Evolutionary conservation across 148 eudicot genomes (phyloP).

Genomic region (Vaccinium corymbosum): DNA sequence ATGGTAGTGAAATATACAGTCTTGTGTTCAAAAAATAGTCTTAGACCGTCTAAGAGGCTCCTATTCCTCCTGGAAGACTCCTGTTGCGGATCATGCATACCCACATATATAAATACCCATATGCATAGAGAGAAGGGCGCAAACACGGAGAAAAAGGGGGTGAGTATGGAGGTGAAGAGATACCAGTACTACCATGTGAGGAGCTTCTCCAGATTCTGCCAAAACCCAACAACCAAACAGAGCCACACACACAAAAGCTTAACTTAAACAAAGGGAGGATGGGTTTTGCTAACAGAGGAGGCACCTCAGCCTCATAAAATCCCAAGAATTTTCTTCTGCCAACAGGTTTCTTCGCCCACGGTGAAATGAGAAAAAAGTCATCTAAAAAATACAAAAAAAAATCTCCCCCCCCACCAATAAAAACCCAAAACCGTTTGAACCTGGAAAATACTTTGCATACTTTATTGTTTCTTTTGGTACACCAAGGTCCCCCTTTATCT

Average conservation of each 20-base stretch:
- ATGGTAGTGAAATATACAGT: neutral
- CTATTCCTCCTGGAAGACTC: too few species aligned
- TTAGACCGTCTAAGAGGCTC: neutral
- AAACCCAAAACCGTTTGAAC: slow-evolving; percentile 36
- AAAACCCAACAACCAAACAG: slow-evolving; percentile 27
- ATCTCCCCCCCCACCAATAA: slow-evolving; percentile 19
- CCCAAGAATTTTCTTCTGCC: slow-evolving; percentile 18
- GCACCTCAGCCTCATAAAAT: slow-evolving; percentile 37
- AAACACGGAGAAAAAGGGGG: slow-evolving; percentile 6
- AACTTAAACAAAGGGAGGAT: slow-evolving; percentile 14
- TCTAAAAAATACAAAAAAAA: slow-evolving; percentile 11
- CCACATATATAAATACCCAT: neutral
- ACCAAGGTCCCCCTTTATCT: slow-evolving; percentile 14
- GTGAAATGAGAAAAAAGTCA: neutral
- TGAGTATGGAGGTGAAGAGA: slow-evolving; percentile 10
- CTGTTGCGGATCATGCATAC: neutral
- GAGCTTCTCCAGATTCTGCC: slow-evolving; percentile 16
- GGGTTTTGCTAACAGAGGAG: slow-evolving; percentile 29
- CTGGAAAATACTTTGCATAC: neutral
- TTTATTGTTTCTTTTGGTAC: slow-evolving; percentile 15
- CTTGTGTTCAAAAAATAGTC: neutral
- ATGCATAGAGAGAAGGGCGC: neutral
- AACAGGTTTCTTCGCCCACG: slow-evolving; percentile 4
- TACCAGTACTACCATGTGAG: slow-evolving; percentile 29
- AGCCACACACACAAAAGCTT: slow-evolving; percentile 33